Conservation (phyloP, 805 yeast species). For the Candida ovalis region DNA sequence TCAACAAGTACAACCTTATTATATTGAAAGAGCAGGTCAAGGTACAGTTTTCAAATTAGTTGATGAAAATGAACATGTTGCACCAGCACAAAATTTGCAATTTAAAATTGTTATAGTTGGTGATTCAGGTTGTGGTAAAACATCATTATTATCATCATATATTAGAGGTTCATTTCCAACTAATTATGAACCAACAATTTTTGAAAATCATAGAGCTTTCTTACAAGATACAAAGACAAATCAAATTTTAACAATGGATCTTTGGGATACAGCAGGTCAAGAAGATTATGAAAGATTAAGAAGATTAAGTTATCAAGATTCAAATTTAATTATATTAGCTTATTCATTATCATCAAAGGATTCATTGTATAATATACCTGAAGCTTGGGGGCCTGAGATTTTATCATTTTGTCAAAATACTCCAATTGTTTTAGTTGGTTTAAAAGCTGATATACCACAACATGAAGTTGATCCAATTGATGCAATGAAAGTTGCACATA, state of each 20-base stretch:
- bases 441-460: slow-evolving; percentile 65
- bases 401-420: slow-evolving; percentile 76
- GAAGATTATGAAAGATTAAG: slow-evolving; percentile 86
- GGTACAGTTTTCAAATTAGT: slow-evolving; percentile 24
- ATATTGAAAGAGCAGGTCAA: slow-evolving; percentile 14
- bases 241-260: slow-evolving; percentile 77
- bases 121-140: slow-evolving; percentile 98
- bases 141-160: slow-evolving; percentile 91
- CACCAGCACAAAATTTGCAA: slow-evolving; percentile 20
- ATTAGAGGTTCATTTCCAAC: slow-evolving; percentile 95
- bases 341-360: slow-evolving; percentile 62
- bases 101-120: slow-evolving; percentile 81
- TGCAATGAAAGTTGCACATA: slow-evolving; percentile 28
- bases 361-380: slow-evolving; percentile 68
- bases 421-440: slow-evolving; percentile 78
- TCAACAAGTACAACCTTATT: slow-evolving; percentile 9
- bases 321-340: slow-evolving; percentile 70
- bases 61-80: slow-evolving; percentile 30
- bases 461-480: slow-evolving; percentile 22
- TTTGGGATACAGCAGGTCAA: slow-evolving; percentile 97
- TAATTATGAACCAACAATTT: slow-evolving; percentile 96
- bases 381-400: slow-evolving; percentile 87
- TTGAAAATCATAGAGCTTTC: slow-evolving; percentile 88
- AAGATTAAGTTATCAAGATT: slow-evolving; percentile 84
- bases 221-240: slow-evolving; percentile 90